Evolutionary conservation across 2,329 filamentous ascomycete genomes (phyloP), one percentile per base, ranked within the genome.

Genomic region (Fonsecaea multimorphosa): DNA sequence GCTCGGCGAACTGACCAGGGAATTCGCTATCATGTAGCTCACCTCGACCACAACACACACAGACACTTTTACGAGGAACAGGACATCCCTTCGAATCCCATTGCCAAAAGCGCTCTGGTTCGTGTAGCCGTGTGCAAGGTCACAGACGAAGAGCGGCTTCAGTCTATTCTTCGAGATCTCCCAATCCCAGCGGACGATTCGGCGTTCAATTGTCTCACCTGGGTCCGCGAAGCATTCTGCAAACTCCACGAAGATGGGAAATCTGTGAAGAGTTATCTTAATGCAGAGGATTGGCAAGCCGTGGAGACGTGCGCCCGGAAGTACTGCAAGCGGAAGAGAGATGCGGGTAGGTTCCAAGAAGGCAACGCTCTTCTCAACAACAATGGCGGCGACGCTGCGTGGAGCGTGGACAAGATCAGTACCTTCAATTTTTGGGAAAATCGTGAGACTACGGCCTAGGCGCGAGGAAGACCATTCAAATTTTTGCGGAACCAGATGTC

Each of bases 391-490:
- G n/a, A 44, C 22, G 14, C 49, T 8, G 24, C 40, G 19, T 71
- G 67, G 69, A 67, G 68, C 46, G 38, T 31, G 24, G 60, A 70
- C 14, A 65, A 66, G 46, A 70, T 72, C 52, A 68, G 67, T 44
- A 72, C 70, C 4, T 72, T 70, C 63, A 72, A 72, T 51, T 71
- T 66, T 36, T 72, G 70, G 70, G 70, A 72, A 58, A 72, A 72
- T 38, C 58, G 70, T 16, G 70, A 72, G 32, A 72, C 70, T 8
- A 70, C 65, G 7, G 36, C 63, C 29, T 70, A 67, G 70, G 44
- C 22, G 19, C 9, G n/a, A 11, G 44, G 19, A 2, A 24, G 44
- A 24, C 4, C 3, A 49, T 49, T 22, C 44, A 8, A 5, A 22
- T 14, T 1, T 7, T 7, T 16, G 3, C 11, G n/a, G n/a, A 19